phyloP scores from a whole-genome alignment of 176 grass and related monocot genomes.

The barley (Hordeum vulgare) region MorexV3_pseudomolecules_assembly NC_058521.1:551709548-551710047 shows the following conservation, averaged over 20 bases:
- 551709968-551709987: conserved; percentile 1
- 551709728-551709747: conserved; percentile 68
- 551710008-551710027: neutral
- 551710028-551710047: neutral
- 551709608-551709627: neutral
- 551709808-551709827: conserved; percentile 81
- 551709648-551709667: neutral
- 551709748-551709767: conserved; percentile 58
- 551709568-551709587: conserved; percentile 1
- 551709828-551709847: conserved; percentile 72
- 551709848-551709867: conserved; percentile 74
- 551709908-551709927: conserved; percentile 3
- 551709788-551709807: conserved; percentile 85
- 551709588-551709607: neutral
- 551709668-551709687: neutral
- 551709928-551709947: conserved; percentile 15
- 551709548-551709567: too few relatives aligned
- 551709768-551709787: conserved; percentile 83
- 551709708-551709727: conserved; percentile 74
- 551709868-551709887: conserved; percentile 57
- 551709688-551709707: conserved; percentile 17
- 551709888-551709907: conserved; percentile 82
- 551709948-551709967: conserved; percentile 13
- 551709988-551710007: conserved; percentile 10
- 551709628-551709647: neutral